phyloP scores from a whole-genome alignment of 2,329 filamentous ascomycete genomes.

The Venturiaceae sp. region DNA sequence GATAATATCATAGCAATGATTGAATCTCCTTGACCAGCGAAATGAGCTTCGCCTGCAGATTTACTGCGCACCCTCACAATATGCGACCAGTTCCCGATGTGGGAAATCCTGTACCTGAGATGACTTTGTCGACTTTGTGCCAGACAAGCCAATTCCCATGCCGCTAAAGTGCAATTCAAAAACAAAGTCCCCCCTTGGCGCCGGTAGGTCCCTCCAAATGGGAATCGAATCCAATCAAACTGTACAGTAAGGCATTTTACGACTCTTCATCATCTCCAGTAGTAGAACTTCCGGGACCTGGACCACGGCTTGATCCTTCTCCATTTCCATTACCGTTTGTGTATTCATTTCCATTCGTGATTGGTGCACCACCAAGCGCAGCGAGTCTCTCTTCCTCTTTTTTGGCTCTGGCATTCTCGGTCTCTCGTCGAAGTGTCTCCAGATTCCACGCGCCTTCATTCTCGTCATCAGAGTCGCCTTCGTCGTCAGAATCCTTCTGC shows the following conservation, averaged over 20 bases:
- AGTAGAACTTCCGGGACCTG: neutral
- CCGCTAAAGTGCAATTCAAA: neutral
- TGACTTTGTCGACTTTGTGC: neutral
- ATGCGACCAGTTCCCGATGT: neutral
- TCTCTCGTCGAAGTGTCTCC: slow-evolving; percentile 74
- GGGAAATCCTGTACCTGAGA: neutral
- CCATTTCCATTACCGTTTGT: neutral
- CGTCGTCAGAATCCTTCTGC: slow-evolving; percentile 57
- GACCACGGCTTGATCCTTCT: neutral
- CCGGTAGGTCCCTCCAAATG: neutral
- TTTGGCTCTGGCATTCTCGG: slow-evolving; percentile 60
- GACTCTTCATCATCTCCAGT: neutral
- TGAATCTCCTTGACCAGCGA: neutral
- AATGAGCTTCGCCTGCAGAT: neutral
- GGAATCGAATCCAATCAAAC: neutral
- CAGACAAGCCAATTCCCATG: neutral
- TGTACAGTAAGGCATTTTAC: neutral
- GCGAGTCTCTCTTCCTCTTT: slow-evolving; percentile 66
- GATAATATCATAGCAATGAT: neutral
- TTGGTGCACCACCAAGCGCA: slow-evolving; percentile 3
- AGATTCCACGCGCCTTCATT: slow-evolving; percentile 64
- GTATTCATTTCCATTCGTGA: neutral
- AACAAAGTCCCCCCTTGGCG: neutral
- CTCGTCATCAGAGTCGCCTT: slow-evolving; percentile 51
- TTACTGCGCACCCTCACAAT: neutral